Evolutionary conservation across 352 stramenopile genomes (phyloP).

Genomic region (Globisporangium viniferum): DNA sequence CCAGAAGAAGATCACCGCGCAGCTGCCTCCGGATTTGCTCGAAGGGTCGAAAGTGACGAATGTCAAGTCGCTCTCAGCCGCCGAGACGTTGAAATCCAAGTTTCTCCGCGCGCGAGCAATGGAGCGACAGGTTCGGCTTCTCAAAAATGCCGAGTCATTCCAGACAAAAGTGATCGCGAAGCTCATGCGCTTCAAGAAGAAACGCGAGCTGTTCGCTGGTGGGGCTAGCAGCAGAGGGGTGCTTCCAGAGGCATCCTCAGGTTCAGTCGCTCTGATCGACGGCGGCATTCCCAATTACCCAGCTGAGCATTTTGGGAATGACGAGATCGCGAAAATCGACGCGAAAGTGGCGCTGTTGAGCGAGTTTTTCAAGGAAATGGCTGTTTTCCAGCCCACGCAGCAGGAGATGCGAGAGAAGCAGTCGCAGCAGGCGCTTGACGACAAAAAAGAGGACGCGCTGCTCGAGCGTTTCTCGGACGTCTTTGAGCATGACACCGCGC

Average conservation of each 20-base stretch:
- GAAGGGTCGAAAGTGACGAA: slow-evolving; percentile 30
- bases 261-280: background rate
- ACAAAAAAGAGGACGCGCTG: slow-evolving; percentile 26
- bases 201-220: slow-evolving; percentile 5
- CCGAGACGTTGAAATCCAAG: slow-evolving; percentile 44
- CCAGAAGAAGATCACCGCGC: slow-evolving; percentile 16
- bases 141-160: slow-evolving; percentile 24
- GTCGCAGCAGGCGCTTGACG: slow-evolving; percentile 14
- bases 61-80: slow-evolving; percentile 28
- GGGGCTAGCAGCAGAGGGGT: background rate
- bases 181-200: slow-evolving; percentile 18
- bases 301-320: slow-evolving; percentile 9
- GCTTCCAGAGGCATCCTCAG: background rate
- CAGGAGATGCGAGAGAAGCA: slow-evolving; percentile 21
- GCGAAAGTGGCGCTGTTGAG: slow-evolving; percentile 18
- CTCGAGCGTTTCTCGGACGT: slow-evolving; percentile 39
- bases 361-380: slow-evolving; percentile 60
- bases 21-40: slow-evolving; percentile 32
- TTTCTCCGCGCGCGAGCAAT: slow-evolving; percentile 38
- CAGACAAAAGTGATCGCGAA: slow-evolving; percentile 19
- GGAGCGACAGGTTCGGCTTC: slow-evolving; percentile 22
- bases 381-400: slow-evolving; percentile 28
- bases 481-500: slow-evolving; percentile 34
- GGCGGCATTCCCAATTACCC: background rate
- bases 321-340: slow-evolving; percentile 19